Evolutionary conservation across 2,329 filamentous ascomycete species (phyloP).

Genomic region (Scedosporium apiospermum): DNA sequence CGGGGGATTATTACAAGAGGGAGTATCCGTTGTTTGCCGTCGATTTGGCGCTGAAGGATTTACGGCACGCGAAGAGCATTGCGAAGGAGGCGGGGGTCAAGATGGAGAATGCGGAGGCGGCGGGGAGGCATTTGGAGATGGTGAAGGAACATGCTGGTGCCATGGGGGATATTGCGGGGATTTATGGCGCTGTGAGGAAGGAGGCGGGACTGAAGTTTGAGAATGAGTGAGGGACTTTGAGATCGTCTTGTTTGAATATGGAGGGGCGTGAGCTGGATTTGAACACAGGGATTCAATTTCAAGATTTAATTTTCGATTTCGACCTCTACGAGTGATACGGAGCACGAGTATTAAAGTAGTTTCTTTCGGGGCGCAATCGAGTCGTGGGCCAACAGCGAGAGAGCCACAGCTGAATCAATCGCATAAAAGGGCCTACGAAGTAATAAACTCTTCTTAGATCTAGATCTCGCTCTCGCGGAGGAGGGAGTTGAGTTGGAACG

Average conservation of each 20-base stretch:
- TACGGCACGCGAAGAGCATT: slow-evolving; percentile 60
- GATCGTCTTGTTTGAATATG: background rate
- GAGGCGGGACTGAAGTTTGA: slow-evolving; percentile 68
- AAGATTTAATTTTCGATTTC: too few relatives aligned
- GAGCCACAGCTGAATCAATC: background rate
- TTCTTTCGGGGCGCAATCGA: background rate
- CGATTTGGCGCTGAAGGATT: slow-evolving; percentile 75
- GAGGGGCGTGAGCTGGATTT: too few relatives aligned
- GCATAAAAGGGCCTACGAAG: too few relatives aligned
- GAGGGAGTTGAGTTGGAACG: too few relatives aligned
- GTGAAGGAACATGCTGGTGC: slow-evolving; percentile 61
- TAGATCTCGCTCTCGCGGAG: too few relatives aligned
- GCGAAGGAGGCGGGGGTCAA: slow-evolving; percentile 53
- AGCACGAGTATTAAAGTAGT: too few relatives aligned
- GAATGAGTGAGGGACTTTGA: slow-evolving; percentile 29
- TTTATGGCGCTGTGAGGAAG: slow-evolving; percentile 72
- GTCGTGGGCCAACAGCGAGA: background rate
- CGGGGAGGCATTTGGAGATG: slow-evolving; percentile 56
- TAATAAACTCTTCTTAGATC: too few relatives aligned
- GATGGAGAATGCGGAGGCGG: slow-evolving; percentile 56
- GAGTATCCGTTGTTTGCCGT: slow-evolving; percentile 76
- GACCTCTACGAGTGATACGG: too few relatives aligned
- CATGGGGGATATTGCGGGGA: slow-evolving; percentile 68
- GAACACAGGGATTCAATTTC: too few relatives aligned
- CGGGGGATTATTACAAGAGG: slow-evolving; percentile 66